Evolutionary conservation across 495 filamentous ascomycete genomes (phyloP).

Genomic region (Parathielavia appendiculata): DNA sequence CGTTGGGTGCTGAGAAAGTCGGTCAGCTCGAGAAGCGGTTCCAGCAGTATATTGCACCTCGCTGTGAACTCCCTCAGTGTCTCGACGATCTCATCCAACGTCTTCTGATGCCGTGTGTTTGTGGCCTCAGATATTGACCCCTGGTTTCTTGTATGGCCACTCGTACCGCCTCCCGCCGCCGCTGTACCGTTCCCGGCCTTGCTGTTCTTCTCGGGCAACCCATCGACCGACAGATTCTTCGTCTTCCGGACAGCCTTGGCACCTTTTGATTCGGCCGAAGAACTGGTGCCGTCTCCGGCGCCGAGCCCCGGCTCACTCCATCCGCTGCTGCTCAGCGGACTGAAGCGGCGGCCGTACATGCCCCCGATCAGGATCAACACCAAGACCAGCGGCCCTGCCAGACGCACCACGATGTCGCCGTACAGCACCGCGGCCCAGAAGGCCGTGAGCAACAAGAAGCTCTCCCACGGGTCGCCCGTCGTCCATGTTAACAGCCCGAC

Average conservation of each 20-base stretch:
- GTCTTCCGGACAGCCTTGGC: conserved; percentile 18
- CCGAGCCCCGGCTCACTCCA: conserved; percentile 50
- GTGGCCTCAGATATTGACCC: conserved; percentile 52
- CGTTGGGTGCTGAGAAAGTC: conserved; percentile 90
- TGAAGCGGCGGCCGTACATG: conserved; percentile 90
- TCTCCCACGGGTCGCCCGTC: conserved; percentile 89
- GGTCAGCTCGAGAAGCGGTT: conserved; percentile 80
- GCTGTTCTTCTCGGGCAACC: conserved; percentile 46
- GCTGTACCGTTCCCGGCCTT: conserved; percentile 34
- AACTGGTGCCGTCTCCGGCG: conserved; percentile 16
- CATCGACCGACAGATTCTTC: conserved; percentile 33
- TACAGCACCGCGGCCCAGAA: conserved; percentile 88
- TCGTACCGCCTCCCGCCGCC: conserved; percentile 40
- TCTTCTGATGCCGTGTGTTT: conserved; percentile 66
- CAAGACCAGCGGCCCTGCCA: conserved; percentile 75
- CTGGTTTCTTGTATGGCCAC: conserved; percentile 42
- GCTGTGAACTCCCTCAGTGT: conserved; percentile 81
- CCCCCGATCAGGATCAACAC: conserved; percentile 75
- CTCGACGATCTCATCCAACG: conserved; percentile 94
- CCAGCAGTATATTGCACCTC: conserved; percentile 84
- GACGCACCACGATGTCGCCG: conserved; percentile 71
- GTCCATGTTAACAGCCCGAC: conserved; percentile 89
- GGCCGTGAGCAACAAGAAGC: conserved; percentile 75
- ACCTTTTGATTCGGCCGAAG: conserved; percentile 19
- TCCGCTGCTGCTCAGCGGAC: conserved; percentile 79